phyloP scores from a whole-genome alignment of 2,329 filamentous ascomycete species.

The Pseudocercospora cruenta region DNA sequence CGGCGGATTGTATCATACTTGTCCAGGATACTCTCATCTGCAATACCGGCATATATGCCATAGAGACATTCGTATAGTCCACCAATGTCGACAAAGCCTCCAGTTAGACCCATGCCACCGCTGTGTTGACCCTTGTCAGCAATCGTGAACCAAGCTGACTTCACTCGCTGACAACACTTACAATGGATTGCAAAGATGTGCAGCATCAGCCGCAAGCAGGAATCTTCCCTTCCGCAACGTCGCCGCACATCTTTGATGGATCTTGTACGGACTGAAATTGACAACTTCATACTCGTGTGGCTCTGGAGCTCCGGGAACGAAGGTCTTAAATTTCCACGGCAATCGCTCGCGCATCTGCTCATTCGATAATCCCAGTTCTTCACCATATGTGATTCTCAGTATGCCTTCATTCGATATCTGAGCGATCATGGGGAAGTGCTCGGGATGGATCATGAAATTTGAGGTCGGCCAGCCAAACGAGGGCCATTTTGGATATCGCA shows the following conservation, averaged over 20 bases:
- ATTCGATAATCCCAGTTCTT: conserved; percentile 36
- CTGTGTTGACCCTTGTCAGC: not conserved
- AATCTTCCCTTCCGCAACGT: conserved; percentile 40
- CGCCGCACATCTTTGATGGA: conserved; percentile 44
- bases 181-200: conserved; percentile 40
- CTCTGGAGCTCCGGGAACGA: conserved; percentile 30
- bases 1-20: not conserved
- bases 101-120: conserved; percentile 3
- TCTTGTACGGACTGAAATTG: conserved; percentile 46
- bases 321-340: conserved; percentile 32
- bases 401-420: conserved; percentile 38
- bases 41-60: not conserved
- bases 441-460: conserved; percentile 46
- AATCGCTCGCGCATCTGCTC: conserved; percentile 31
- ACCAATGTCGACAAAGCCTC: conserved; percentile 1
- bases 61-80: conserved; percentile 1
- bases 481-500: conserved; percentile 40
- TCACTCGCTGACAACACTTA: not conserved
- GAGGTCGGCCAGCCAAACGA: conserved; percentile 43
- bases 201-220: conserved; percentile 45
- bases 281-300: conserved; percentile 40
- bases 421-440: conserved; percentile 39
- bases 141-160: not conserved
- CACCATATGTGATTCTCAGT: conserved; percentile 48
- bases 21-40: not conserved